Base-by-base conservation (phyloP, 1,139 yeast species). In the Geotrichum europaeum region DNA sequence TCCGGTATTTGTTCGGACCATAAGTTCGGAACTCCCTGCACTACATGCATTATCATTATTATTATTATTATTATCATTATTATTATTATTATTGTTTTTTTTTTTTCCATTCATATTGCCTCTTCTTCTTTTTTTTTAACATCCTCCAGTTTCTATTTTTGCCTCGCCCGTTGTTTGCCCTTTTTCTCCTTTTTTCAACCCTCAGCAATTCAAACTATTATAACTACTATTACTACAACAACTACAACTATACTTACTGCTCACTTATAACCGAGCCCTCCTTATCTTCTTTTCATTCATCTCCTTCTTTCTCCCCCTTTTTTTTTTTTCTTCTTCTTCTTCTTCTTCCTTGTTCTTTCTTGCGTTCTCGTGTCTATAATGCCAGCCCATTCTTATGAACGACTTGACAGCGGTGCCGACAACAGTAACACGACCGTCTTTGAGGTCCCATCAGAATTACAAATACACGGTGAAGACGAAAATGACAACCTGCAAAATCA, bases 391-490 rank as follows among this genome's bases (percentile, higher is more conserved):
- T 24, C 55, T 2, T 36, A 52, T 9, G 55, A 52, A 40, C 40
- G 30, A 5, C 49, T 52, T 34, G 30, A 20, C 22, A 22, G 12
- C 10, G 15, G 47, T 3, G 47, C 22, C 10, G 47, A 7, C 18
- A 18, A 10, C 47, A 18, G 47, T 18, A 13, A n/a, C 36, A 22
- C 54, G 10, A 58, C 58, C 4, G 20, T 58, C 20, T 58, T 58
- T 51, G 57, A 50, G 43, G 58, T 49, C 13, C 58, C 60, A 15
- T 9, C 36, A 7, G 51, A 32, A 7, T 9, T 45, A 20, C 51
- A 54, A 7, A 34, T 54, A 10, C 13, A 22, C 10, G 18, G 20
- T 5, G 32, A 22, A 30, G 47, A 13, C 49, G 22, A 28, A 28
- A 45, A 32, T 7, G 34, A 15, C 43, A 49, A 52, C 47, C 55